Base-by-base conservation (phyloP, 2,329 filamentous ascomycete genomes). In the Neurospora sp. region DNA sequence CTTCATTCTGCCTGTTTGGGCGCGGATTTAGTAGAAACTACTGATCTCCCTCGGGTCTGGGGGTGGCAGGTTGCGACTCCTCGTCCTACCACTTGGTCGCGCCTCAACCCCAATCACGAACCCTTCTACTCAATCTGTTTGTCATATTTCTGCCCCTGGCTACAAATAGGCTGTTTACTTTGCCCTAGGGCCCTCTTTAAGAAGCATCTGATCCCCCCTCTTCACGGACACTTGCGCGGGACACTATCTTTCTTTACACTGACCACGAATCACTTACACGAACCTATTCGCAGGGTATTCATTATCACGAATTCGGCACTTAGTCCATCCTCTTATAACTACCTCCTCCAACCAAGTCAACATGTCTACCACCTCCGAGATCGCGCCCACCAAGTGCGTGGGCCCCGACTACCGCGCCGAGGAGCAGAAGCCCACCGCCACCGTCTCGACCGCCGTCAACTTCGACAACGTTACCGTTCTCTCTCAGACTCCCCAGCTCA, bases 401-500 rank as follows among this genome's bases (percentile, higher is more conserved):
- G 94, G 94, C 0, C 93, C 93, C 66, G 85, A 90, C 73, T 97
- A 97, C 81, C 88, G 89, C 70, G 84, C 90, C 36, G 87, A 90
- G 72, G 89, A 87, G 74, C 88, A 95, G 79, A 96, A 95, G 79
- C 93, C 93, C 52, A 91, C 87, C 70, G 93, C 93, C 13, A 98
- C 94, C 2, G 91, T 98, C 58, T 99, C 96, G 13, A 94, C 90
- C 70, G 86, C 89, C 71, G 89, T 97, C 46, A 82, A 89, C 66
- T 90, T 93, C 77, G 90, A 93, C 73, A 97, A 97, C 84, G 93
- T 99, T 74, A 91, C 93, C 79, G 91, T 96, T 74, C 85, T 99
- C 66, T 88, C 92, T 38, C 96, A 98, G 82, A 97, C 96, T 11
- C 94, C 96, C 67, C 96, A 99, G 84, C 87, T 99, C 74, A 99